Conservation (phyloP, 2,329 filamentous ascomycete species). For the Fusarium floridanum region DNA sequence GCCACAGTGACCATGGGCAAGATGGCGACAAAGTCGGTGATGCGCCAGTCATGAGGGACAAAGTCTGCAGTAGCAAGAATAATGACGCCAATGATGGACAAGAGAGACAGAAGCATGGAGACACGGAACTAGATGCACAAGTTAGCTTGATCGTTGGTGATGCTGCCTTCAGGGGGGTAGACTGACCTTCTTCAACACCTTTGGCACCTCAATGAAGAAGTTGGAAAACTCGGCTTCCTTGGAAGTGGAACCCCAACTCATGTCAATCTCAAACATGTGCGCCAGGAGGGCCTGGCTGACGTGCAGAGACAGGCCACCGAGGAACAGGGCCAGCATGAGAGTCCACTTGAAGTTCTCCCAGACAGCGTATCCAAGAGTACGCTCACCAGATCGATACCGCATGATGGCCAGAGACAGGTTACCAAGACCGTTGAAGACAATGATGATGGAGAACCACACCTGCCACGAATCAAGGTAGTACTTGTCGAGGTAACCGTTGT, state of each 20-base stretch:
- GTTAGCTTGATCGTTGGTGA: conserved; percentile 44
- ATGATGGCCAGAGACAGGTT: conserved; percentile 79
- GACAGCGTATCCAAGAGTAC: conserved; percentile 67
- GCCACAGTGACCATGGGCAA: conserved; percentile 81
- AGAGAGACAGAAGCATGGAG: conserved; percentile 71
- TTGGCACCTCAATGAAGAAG: conserved; percentile 87
- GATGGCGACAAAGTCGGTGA: conserved; percentile 80
- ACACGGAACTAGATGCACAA: conserved; percentile 72
- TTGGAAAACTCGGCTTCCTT: conserved; percentile 86
- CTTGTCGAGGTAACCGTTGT: conserved; percentile 81
- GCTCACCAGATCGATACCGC: conserved; percentile 78
- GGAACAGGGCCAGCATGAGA: conserved; percentile 80
- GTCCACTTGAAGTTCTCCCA: conserved; percentile 81
- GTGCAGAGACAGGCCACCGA: conserved; percentile 85
- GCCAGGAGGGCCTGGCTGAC: conserved; percentile 82
- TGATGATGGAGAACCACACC: conserved; percentile 84
- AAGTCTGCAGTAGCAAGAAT: conserved; percentile 73
- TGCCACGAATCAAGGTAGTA: conserved; percentile 85
- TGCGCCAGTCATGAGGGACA: conserved; percentile 74
- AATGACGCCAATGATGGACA: conserved; percentile 72
- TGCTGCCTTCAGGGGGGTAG: conserved; percentile 53
- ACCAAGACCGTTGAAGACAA: conserved; percentile 81
- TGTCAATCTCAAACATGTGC: conserved; percentile 89
- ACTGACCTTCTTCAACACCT: conserved; percentile 81
- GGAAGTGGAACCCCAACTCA: conserved; percentile 86